Base-by-base conservation (phyloP, 352 stramenopile species). In the Thalassiosira mediterranea region DNA sequence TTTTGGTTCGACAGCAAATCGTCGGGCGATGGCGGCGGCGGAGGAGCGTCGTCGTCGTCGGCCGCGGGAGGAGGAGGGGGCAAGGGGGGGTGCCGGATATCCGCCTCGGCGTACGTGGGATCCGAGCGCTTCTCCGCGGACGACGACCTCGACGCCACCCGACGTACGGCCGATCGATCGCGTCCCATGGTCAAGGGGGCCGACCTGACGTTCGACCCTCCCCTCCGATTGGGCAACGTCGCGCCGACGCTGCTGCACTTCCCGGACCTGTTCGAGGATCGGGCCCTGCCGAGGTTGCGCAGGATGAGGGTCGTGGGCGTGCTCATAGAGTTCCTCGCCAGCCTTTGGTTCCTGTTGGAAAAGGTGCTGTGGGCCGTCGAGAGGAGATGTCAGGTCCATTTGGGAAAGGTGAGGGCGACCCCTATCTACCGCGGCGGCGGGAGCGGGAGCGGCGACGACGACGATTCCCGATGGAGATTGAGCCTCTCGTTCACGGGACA, bases 241-340 rank as follows among this genome's bases (percentile, higher is more conserved):
- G 81, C 85, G 38, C 84, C 88, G 4, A 94, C 88, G 5, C 64
- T 94, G n/a, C 83, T 94, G 49, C 85, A 92, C 67, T 87, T 94
- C 70, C 88, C 86, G 23, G 85, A 81, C 21, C 64, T 94, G 5
- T 94, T 92, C 67, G 75, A 90, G 75, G 88, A 94, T 74, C 78
- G 82, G n/a, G 77, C 65, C 26, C 38, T 92, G 0, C 72, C 74
- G n/a, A 73, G 54, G 53, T 60, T 91, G 23, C 47, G 79, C 28
- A 78, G 77, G 28, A 86, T 90, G 56, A 73, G 79, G 46, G 31
- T 88, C 4, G 61, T 91, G 29, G 73, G 84, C 52, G 78, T 79
- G 57, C 53, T 86, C 11, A 77, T 91, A 49, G 75, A 88, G 65
- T 78, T 84, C 8, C 57, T 91, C 25, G 64, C 73, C 51, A 84